Conservation (phyloP, 2,329 filamentous ascomycete genomes). For the Penicillium olsonii region DNA sequence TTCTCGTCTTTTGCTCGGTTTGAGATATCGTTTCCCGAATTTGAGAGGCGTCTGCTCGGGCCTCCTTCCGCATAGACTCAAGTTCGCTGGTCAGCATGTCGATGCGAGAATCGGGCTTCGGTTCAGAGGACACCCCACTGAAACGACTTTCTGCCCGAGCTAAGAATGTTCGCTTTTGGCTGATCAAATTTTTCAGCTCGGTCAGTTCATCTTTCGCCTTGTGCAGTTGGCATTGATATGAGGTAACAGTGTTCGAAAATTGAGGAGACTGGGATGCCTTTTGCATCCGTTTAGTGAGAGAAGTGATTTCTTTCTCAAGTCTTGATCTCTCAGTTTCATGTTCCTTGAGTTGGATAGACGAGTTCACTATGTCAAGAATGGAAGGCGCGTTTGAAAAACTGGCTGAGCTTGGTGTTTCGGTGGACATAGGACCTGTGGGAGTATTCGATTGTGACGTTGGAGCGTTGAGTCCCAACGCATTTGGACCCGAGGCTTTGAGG, state of each 20-base stretch:
- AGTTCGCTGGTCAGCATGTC: constrained; percentile 11
- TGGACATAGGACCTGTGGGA: not conserved
- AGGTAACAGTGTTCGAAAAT: constrained; percentile 28
- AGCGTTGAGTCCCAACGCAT: not conserved
- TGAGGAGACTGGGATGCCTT: constrained; percentile 18
- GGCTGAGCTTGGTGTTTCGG: not conserved
- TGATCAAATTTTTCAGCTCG: not conserved
- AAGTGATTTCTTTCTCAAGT: constrained; percentile 31
- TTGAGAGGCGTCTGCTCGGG: too few species aligned
- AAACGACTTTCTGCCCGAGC: not conserved
- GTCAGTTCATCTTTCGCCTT: constrained; percentile 10
- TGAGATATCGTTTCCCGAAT: too few species aligned
- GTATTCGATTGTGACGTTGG: not conserved
- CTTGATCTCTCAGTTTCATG: constrained; percentile 29
- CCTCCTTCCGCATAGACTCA: constrained; percentile 15
- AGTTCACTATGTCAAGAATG: constrained; percentile 2
- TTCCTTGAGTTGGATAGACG: constrained; percentile 9
- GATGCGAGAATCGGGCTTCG: not conserved
- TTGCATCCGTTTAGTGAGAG: constrained; percentile 41
- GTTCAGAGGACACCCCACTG: not conserved
- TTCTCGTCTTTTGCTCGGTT: not conserved
- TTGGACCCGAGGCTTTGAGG: not conserved
- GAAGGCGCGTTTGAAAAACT: not conserved
- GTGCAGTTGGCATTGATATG: constrained; percentile 19
- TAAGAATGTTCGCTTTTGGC: not conserved